Evolutionary conservation across 164 flowering plant genomes (phyloP).

Genomic region (Nelumbo lutea): DNA sequence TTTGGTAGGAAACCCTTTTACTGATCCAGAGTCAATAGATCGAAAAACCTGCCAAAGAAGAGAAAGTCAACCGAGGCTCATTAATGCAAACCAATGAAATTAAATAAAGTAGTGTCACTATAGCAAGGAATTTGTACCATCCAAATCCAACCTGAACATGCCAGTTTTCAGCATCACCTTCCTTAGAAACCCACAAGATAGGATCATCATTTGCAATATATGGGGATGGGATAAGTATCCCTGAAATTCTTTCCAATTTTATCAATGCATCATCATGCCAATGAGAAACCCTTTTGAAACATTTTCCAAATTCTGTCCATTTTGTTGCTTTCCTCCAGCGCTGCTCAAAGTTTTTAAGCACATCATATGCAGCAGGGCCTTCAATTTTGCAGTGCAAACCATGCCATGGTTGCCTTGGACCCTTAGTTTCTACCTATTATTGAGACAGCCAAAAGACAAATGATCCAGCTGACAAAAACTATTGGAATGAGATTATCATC

Average conservation of each 20-base stretch:
- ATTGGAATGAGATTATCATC: neutral
- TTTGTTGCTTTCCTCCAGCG: constrained; percentile 40
- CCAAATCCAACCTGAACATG: constrained; percentile 54
- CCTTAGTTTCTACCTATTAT: constrained; percentile 34
- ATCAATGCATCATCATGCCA: constrained; percentile 70
- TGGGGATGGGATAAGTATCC: constrained; percentile 56
- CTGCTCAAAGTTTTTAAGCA: no score
- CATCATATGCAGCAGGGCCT: no score
- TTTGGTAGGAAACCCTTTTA: constrained; percentile 59
- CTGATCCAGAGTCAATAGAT: constrained; percentile 72
- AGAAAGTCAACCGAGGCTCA: constrained; percentile 7
- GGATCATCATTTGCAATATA: constrained; percentile 39
- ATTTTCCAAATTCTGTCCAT: constrained; percentile 46
- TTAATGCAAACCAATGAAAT: constrained; percentile 1
- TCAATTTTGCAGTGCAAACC: constrained; percentile 69
- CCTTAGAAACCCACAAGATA: constrained; percentile 46
- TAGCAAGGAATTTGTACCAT: neutral
- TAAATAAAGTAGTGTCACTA: neutral
- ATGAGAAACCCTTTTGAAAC: constrained; percentile 41
- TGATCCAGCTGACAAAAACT: neutral
- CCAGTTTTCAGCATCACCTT: constrained; percentile 61
- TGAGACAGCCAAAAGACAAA: neutral
- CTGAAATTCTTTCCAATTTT: constrained; percentile 57
- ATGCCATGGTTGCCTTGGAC: constrained; percentile 81
- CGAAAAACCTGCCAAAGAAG: constrained; percentile 48